These are phyloP conservation scores for Saccharomyces hybrid DNA, from an alignment of 1,139 yeast species.

Conservation along the genomic window DNA sequence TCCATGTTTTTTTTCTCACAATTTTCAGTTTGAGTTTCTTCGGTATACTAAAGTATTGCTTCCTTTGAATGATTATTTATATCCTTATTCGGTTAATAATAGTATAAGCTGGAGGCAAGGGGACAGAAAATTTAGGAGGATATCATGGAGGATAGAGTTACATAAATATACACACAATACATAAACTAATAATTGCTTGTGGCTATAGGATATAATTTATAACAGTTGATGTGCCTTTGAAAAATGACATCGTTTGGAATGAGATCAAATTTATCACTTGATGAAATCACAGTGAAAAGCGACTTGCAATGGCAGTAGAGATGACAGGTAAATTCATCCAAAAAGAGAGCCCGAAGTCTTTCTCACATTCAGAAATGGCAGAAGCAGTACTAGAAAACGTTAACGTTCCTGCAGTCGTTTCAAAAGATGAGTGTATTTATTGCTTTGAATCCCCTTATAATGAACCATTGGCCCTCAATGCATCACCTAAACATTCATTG, in stretches of 20 bases:
- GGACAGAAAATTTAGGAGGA: neutral
- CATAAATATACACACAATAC: neutral
- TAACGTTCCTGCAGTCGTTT: constrained; percentile 23
- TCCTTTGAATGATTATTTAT: constrained; percentile 2
- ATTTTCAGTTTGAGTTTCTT: constrained; percentile 29
- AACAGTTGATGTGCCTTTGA: neutral
- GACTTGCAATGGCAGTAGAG: neutral
- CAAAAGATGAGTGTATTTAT: constrained; percentile 32
- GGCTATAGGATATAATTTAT: neutral
- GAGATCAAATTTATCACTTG: neutral
- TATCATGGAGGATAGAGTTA: neutral
- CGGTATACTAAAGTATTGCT: constrained; percentile 28
- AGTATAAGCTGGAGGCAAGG: neutral
- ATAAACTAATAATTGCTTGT: neutral
- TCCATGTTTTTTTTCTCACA: constrained; percentile 32
- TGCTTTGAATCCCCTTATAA: constrained; percentile 29
- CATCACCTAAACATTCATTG: constrained; percentile 15
- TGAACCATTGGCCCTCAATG: constrained; percentile 1
- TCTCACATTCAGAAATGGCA: neutral
- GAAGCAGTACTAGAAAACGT: constrained; percentile 8
- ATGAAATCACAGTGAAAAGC: neutral
- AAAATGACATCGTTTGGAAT: neutral
- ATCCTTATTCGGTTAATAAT: neutral
- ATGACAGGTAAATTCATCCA: neutral
- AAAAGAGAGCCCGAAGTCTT: neutral